A percentile compares a stretch with the other conserved stretches of the same genome.
Conservation (phyloP, 2,329 filamentous ascomycete genomes). For the Fusarium sp. region DNA sequence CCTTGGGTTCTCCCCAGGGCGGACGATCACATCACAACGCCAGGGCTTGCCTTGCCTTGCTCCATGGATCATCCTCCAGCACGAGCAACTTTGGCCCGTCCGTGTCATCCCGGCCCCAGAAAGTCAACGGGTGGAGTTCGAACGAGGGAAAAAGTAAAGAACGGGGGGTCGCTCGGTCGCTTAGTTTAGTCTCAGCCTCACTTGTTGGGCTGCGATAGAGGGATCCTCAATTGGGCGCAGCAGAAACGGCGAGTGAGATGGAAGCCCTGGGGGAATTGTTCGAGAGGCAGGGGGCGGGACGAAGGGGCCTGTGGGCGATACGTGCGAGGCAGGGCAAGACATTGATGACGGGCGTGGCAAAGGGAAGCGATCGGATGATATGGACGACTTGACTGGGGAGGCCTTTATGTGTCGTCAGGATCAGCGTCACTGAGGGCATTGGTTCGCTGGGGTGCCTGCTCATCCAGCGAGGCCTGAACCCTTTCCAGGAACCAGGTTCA, state of each 20-base stretch:
- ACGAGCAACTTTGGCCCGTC: background rate
- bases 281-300: conserved; percentile 27
- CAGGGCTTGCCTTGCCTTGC: background rate
- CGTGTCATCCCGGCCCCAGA: conserved; percentile 3
- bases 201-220: background rate
- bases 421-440: conserved; percentile 7
- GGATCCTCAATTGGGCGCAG: background rate
- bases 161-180: background rate
- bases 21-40: conserved; percentile 4
- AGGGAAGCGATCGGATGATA: background rate
- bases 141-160: background rate
- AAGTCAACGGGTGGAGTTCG: conserved; percentile 7
- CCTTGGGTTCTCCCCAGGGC: conserved; percentile 1
- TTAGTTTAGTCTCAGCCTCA: background rate
- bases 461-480: background rate
- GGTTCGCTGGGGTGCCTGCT: conserved; percentile 2
- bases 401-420: conserved; percentile 27
- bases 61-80: background rate
- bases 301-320: conserved; percentile 1
- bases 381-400: background rate
- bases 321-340: conserved; percentile 25
- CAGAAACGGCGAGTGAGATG: background rate
- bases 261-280: background rate
- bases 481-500: conserved; percentile 6
- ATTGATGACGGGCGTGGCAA: conserved; percentile 25